phyloP scores from a whole-genome alignment of 345 rosid genomes.

The Eucalyptus coolabah region DNA sequence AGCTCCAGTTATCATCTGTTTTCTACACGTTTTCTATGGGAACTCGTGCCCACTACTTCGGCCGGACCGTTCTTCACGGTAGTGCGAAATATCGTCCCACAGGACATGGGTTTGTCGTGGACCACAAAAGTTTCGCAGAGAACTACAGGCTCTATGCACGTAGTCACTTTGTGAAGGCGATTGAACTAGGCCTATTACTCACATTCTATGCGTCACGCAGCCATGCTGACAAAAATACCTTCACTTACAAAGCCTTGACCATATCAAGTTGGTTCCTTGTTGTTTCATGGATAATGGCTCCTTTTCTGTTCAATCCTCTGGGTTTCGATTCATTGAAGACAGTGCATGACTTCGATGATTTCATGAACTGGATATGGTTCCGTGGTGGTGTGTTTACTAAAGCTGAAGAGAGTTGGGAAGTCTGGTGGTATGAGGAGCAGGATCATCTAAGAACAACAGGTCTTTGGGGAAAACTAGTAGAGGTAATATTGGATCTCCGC shows the following conservation, averaged over 20 bases:
- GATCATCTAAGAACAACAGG: neutral
- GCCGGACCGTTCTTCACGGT: slow-evolving; percentile 21
- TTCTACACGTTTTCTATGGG: slow-evolving; percentile 37
- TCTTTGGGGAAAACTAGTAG: neutral
- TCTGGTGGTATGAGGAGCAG: neutral
- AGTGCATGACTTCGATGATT: neutral
- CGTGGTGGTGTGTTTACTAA: neutral
- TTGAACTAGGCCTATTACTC: neutral
- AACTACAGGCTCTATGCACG: slow-evolving; percentile 24
- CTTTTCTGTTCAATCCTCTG: neutral
- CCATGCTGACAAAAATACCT: neutral
- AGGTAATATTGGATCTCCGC: neutral
- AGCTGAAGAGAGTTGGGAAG: neutral
- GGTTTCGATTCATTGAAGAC: neutral
- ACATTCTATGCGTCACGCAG: neutral
- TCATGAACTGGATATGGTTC: neutral
- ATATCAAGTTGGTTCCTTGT: neutral
- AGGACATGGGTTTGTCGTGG: slow-evolving; percentile 22
- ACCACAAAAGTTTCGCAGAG: slow-evolving; percentile 19
- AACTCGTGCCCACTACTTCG: slow-evolving; percentile 22
- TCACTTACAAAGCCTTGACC: neutral
- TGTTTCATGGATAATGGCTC: neutral
- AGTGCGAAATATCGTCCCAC: slow-evolving; percentile 20
- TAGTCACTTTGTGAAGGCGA: slow-evolving; percentile 27
- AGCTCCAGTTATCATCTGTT: slow-evolving; percentile 27